A percentile compares a stretch with the other conserved stretches of the same genome.
These are phyloP conservation scores for Rhodotorula taiwanensis DNA, from an alignment of 768 basidiomycete genomes.

Conservation along the genomic window DNA sequence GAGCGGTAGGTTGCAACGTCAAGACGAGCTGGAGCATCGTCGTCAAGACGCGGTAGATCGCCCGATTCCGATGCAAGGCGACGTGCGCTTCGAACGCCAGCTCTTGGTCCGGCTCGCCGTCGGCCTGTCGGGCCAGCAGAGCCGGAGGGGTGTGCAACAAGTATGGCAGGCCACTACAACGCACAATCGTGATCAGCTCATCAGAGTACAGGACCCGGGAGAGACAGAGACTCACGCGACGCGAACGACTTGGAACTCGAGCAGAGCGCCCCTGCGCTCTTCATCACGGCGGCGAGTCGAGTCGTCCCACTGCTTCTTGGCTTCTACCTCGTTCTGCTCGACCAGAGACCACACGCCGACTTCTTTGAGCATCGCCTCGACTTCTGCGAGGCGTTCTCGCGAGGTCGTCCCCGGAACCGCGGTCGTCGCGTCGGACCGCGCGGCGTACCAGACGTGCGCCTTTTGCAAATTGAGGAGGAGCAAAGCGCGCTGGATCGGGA, in stretches of 20 bases:
- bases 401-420: too few species aligned
- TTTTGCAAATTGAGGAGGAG: constrained; percentile 34
- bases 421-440: neutral
- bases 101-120: too few species aligned
- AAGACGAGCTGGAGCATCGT: constrained; percentile 33
- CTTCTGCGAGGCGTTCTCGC: neutral
- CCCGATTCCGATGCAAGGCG: constrained; percentile 7
- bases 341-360: constrained; percentile 1
- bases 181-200: neutral
- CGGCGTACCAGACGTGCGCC: constrained; percentile 20
- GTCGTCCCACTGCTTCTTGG: neutral
- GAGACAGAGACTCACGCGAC: constrained; percentile 9
- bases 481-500: constrained; percentile 32
- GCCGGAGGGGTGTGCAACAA: constrained; percentile 15
- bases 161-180: constrained; percentile 24
- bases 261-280: neutral
- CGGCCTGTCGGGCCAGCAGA: neutral
- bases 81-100: too few species aligned
- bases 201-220: too few species aligned
- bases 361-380: constrained; percentile 8
- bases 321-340: neutral
- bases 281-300: too few species aligned
- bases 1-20: constrained; percentile 17
- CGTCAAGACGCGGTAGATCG: constrained; percentile 18
- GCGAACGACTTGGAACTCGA: constrained; percentile 24